These are phyloP conservation scores for Camellia lanceoleosa DNA, from an alignment of 148 eudicot genomes.

Conservation along the genomic window DNA sequence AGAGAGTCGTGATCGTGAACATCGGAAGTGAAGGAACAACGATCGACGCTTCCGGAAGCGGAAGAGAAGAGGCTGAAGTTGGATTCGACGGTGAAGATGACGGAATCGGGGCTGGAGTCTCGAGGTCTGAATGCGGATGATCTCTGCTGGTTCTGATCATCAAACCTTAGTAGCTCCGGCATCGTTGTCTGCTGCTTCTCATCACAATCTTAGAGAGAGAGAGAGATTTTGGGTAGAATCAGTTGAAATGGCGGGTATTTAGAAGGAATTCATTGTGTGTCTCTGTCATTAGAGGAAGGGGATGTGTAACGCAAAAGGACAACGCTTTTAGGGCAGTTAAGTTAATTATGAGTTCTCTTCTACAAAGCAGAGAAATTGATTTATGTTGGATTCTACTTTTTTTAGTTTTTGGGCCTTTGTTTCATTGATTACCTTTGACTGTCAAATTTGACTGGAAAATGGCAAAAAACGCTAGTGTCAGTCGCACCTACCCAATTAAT, in stretches of 20 bases:
- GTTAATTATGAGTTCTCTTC: no score
- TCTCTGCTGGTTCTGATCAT: slow-evolving; percentile 14
- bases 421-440: no score
- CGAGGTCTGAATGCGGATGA: slow-evolving; percentile 24
- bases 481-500: no score
- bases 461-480: no score
- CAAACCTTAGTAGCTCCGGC: slow-evolving; percentile 38
- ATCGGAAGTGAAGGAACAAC: slow-evolving; percentile 67
- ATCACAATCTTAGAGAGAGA: slow-evolving; percentile 4
- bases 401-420: no score
- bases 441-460: no score
- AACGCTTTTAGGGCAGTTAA: no score
- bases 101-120: slow-evolving; percentile 70
- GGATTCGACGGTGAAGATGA: slow-evolving; percentile 48
- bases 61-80: slow-evolving; percentile 67
- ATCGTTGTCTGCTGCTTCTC: slow-evolving; percentile 28
- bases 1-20: slow-evolving; percentile 51
- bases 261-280: neutral
- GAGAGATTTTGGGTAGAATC: neutral
- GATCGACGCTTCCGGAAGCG: slow-evolving; percentile 64
- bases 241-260: neutral
- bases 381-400: no score
- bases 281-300: no score
- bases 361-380: no score
- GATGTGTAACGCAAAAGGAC: no score